Base-by-base conservation (phyloP, 495 filamentous ascomycete genomes). In the Tuber magnatum region DNA sequence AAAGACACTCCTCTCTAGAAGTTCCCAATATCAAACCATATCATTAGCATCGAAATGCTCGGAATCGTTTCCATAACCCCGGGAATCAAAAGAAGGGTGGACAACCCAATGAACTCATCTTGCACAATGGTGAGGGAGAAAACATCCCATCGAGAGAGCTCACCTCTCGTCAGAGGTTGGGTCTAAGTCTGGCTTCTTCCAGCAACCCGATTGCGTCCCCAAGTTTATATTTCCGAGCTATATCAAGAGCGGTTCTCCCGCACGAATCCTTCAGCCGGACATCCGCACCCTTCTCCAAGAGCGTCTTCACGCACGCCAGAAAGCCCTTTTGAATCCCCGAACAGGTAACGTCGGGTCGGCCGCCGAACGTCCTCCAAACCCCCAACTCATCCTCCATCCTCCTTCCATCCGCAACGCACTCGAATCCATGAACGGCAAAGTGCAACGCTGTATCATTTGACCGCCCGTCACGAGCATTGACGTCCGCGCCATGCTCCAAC, bases 141-240 rank as follows among this genome's bases (percentile, higher is more conserved):
- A 35, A 65, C 56, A 65, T 35, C 56, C 14, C 14, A 65, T 65
- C 12, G 56, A 32, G 56, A 65, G 56, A 65, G 28, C 6, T 65
- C 14, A 35, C n/a, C 14, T 7, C 28, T 35, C 14, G 28, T 65
- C 28, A 65, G 32, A 65, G 56, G 35, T 65, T 65, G 28, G 56
- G 56, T 6, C 56, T 65, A 65, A 65, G 56, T 35, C 56, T 65
- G 28, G 56, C 56, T 35, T 65, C 56, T 7, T 65, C 56, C 56
- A 65, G 56, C 56, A 65, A 65, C 56, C 28, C 56, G 28, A 65
- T 65, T 65, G 56, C 28, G 35, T 65, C 56, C 56, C 56, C 56
- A 65, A 65, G 56, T 65, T 65, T 65, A 35, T 65, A 65, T 35
- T 20, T 65, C 56, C 56, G 56, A 65, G 56, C 56, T 65, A 65